Conservation (phyloP, 305 asterid species). For the Salvia sclarea region DNA sequence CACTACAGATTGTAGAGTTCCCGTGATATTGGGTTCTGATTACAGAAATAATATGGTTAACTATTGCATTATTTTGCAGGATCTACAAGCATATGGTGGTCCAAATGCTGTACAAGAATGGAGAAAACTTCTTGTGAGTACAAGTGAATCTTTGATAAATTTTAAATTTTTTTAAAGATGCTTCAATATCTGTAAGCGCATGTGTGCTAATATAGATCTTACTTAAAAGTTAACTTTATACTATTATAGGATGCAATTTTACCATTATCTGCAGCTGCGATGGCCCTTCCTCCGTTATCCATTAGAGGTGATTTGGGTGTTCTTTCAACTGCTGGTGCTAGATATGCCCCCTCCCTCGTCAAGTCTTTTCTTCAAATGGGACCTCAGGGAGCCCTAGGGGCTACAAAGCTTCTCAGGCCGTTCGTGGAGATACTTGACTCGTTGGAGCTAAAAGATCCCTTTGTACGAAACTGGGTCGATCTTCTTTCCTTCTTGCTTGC, state of each 20-base stretch:
- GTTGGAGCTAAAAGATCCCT: constrained; percentile 73
- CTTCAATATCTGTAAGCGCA: not conserved
- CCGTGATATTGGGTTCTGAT: constrained; percentile 2
- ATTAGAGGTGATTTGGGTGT: constrained; percentile 89
- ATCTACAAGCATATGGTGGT: constrained; percentile 84
- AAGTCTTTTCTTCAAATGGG: constrained; percentile 94
- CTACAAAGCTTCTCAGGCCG: constrained; percentile 86
- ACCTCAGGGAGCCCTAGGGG: constrained; percentile 83
- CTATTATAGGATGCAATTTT: constrained; percentile 71
- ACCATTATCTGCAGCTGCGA: constrained; percentile 87
- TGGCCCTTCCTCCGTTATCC: constrained; percentile 95
- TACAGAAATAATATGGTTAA: not conserved
- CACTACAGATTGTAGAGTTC: not conserved
- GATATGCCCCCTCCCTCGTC: constrained; percentile 83
- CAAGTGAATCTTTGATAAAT: constrained; percentile 1
- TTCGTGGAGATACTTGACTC: constrained; percentile 81
- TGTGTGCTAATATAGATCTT: constrained; percentile 1
- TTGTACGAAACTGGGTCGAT: constrained; percentile 86
- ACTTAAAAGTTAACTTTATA: not conserved
- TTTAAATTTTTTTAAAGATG: not conserved
- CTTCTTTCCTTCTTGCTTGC: constrained; percentile 91
- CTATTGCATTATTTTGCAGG: constrained; percentile 46
- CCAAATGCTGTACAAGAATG: constrained; percentile 82
- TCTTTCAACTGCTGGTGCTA: constrained; percentile 82
- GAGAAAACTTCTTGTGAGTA: constrained; percentile 89